Conservation (phyloP, 371 early-diverging fungal genomes). For the Rhizomucor pusillus region DNA sequence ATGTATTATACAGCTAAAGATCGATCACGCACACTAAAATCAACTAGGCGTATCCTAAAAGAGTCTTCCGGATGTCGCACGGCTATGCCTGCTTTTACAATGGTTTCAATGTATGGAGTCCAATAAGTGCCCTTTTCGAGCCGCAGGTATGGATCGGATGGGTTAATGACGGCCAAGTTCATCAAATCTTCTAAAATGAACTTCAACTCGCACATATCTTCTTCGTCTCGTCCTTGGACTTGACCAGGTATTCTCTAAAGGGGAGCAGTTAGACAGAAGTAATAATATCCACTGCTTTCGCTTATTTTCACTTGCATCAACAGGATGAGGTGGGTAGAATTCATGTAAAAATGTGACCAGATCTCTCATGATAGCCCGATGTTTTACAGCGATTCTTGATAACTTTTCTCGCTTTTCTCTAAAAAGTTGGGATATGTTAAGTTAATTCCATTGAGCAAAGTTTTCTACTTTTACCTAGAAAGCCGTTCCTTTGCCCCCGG, state of each 20-base stretch:
- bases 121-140: conserved; percentile 46
- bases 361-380: conserved; percentile 31
- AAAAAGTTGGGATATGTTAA: not conserved
- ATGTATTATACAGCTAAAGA: too few species aligned
- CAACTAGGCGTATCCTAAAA: conserved; percentile 37
- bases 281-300: not conserved
- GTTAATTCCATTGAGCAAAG: too few species aligned
- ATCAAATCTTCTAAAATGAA: conserved; percentile 49
- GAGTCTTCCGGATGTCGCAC: conserved; percentile 54
- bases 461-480: conserved; percentile 1
- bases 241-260: not conserved
- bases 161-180: conserved; percentile 45
- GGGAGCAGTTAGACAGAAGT: not conserved
- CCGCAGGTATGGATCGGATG: conserved; percentile 46
- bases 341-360: conserved; percentile 43
- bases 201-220: conserved; percentile 32
- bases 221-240: conserved; percentile 4
- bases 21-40: conserved; percentile 25
- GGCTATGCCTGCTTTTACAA: conserved; percentile 52
- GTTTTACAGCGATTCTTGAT: conserved; percentile 7
- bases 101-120: conserved; percentile 55
- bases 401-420: conserved; percentile 7
- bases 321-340: conserved; percentile 43
- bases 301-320: conserved; percentile 29
- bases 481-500: conserved; percentile 3